Conservation (phyloP, 352 stramenopile genomes). For the Pythium brachiatum region DNA sequence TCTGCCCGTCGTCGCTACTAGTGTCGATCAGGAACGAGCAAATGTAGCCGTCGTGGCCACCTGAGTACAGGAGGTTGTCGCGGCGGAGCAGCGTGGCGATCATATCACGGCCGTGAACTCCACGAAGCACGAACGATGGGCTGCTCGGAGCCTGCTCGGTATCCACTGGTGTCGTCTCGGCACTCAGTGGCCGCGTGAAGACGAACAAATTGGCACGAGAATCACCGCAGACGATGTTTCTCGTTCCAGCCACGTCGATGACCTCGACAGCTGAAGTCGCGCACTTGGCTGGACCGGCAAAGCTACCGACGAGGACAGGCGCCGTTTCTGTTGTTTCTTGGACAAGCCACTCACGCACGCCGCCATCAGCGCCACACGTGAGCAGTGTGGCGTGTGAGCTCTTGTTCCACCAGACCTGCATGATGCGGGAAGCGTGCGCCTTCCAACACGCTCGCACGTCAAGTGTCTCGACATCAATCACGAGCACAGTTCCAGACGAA, state of each 20-base stretch:
- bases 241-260: conserved; percentile 35
- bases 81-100: conserved; percentile 55
- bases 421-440: conserved; percentile 52
- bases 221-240: conserved; percentile 71
- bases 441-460: conserved; percentile 40
- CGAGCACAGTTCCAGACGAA: conserved; percentile 38
- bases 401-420: conserved; percentile 73
- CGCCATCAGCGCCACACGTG: conserved; percentile 54
- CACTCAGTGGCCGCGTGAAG: conserved; percentile 42
- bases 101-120: conserved; percentile 64
- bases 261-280: conserved; percentile 49
- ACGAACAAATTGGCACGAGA: conserved; percentile 67
- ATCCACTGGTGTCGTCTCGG: background rate
- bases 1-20: conserved; percentile 25
- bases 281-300: conserved; percentile 58
- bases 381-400: conserved; percentile 40
- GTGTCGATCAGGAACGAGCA: conserved; percentile 45
- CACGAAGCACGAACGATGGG: conserved; percentile 40
- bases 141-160: background rate
- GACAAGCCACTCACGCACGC: conserved; percentile 59
- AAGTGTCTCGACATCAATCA: conserved; percentile 44
- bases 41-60: conserved; percentile 83
- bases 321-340: background rate
- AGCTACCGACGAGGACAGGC: conserved; percentile 43
- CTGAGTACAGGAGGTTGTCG: conserved; percentile 41